Conservation (phyloP, 371 early-diverging fungal species). For the Aphelidium insulamus region DNA sequence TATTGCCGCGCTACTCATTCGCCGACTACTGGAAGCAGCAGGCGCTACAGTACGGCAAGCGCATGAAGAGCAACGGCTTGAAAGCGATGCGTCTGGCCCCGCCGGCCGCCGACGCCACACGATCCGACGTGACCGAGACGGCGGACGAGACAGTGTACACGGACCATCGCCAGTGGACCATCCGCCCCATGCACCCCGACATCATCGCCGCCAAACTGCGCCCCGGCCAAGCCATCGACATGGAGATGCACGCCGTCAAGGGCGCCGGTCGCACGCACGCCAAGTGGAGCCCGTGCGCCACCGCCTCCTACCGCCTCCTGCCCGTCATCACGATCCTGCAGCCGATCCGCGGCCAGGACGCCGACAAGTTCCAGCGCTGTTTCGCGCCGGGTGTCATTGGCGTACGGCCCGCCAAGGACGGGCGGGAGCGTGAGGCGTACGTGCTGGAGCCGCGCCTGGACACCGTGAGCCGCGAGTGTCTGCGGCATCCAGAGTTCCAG, state of each 20-base stretch:
- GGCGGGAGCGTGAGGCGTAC: constrained; percentile 37
- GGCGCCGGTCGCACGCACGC: constrained; percentile 93
- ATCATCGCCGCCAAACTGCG: constrained; percentile 88
- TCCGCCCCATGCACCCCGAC: constrained; percentile 57
- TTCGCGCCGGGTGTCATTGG: constrained; percentile 84
- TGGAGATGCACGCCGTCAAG: constrained; percentile 77
- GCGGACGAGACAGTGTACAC: too few relatives aligned
- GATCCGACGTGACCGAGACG: too few relatives aligned
- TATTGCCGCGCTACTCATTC: too few relatives aligned
- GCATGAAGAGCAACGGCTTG: too few relatives aligned
- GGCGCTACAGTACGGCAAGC: too few relatives aligned
- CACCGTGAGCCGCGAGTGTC: constrained; percentile 83
- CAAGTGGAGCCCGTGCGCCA: constrained; percentile 94
- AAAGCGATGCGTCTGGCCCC: too few relatives aligned
- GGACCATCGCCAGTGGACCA: too few relatives aligned
- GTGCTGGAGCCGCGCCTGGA: constrained; percentile 86
- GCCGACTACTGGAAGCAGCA: too few relatives aligned
- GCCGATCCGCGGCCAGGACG: constrained; percentile 69
- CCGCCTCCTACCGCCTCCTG: constrained; percentile 85
- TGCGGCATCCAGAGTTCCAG: constrained; percentile 82
- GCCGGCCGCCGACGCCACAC: too few relatives aligned
- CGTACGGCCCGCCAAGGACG: constrained; percentile 36
- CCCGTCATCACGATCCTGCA: constrained; percentile 74
- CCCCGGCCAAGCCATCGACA: constrained; percentile 69
- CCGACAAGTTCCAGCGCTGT: constrained; percentile 65